Conservation (phyloP, 2,329 filamentous ascomycete species). For the Hypoxylon sp. region DNA sequence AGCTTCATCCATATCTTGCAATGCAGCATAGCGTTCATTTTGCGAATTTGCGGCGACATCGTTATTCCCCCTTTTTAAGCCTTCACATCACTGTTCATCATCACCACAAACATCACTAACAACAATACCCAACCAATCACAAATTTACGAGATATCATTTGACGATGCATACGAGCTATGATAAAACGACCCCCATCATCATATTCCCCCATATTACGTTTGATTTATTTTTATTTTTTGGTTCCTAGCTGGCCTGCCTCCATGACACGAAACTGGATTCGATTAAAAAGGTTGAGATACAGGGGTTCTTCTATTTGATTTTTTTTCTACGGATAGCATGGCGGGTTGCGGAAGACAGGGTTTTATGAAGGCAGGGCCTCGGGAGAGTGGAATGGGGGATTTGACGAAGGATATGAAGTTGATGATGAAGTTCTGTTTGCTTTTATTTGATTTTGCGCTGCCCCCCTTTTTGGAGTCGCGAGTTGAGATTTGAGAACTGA, state of each 20-base stretch:
- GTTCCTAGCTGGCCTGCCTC: conserved; percentile 11
- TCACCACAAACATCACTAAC: neutral
- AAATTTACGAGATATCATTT: conserved; percentile 23
- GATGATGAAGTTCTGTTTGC: conserved; percentile 22
- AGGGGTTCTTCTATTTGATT: conserved; percentile 17
- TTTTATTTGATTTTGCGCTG: conserved; percentile 9
- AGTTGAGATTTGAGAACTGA: neutral
- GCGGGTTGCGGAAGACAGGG: neutral
- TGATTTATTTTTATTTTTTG: conserved; percentile 9
- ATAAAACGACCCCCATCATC: conserved; percentile 25
- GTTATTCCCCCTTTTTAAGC: conserved; percentile 2
- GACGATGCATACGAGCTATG: conserved; percentile 36
- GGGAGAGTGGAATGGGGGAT: conserved; percentile 1
- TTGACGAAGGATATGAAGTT: conserved; percentile 23
- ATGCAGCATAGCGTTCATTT: neutral
- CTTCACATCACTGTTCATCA: neutral
- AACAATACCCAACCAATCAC: conserved; percentile 2
- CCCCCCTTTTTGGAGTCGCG: conserved; percentile 7
- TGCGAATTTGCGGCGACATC: neutral
- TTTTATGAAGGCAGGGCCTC: neutral
- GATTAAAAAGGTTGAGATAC: conserved; percentile 25
- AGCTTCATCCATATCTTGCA: neutral
- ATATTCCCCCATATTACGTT: conserved; percentile 36
- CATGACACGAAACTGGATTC: conserved; percentile 18
- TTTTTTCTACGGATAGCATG: conserved; percentile 13